Evolutionary conservation across 768 basidiomycete genomes (phyloP).

Genomic region (Nevesoporus exiguus): DNA sequence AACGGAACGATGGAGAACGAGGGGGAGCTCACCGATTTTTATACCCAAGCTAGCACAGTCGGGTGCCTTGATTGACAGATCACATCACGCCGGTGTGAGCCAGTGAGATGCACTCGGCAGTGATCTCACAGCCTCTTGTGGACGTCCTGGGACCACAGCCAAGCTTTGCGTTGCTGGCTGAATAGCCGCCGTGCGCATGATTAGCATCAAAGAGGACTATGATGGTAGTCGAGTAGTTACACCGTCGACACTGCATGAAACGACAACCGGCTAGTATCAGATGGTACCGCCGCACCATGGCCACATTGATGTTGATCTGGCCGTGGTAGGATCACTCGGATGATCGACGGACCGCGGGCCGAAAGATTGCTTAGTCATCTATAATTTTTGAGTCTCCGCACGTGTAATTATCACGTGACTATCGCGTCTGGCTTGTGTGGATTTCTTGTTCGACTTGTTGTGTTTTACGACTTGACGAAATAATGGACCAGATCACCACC

Average conservation of each 20-base stretch:
- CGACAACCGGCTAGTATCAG: no score
- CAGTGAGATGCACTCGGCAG: not conserved
- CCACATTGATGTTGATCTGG: no score
- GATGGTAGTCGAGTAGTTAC: not conserved
- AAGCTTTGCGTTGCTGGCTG: not conserved
- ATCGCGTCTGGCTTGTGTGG: conserved; percentile 25
- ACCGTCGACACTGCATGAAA: not conserved
- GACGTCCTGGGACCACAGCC: not conserved
- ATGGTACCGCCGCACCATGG: no score
- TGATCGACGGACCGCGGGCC: not conserved
- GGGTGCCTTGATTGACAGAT: not conserved
- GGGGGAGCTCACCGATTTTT: not conserved
- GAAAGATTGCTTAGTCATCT: not conserved
- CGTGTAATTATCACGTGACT: conserved; percentile 25
- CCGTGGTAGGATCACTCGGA: no score
- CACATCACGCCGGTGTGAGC: not conserved
- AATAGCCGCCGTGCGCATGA: not conserved
- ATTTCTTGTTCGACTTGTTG: conserved; percentile 4
- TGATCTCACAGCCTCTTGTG: no score
- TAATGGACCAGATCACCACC: conserved; percentile 70
- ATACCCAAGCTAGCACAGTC: not conserved
- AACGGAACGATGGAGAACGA: not conserved
- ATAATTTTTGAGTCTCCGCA: not conserved
- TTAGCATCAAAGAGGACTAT: not conserved
- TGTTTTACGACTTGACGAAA: conserved; percentile 6